Evolutionary conservation across 768 basidiomycete genomes (phyloP), one percentile per base, ranked within the genome.

Genomic region (Naganishia randhawae): DNA sequence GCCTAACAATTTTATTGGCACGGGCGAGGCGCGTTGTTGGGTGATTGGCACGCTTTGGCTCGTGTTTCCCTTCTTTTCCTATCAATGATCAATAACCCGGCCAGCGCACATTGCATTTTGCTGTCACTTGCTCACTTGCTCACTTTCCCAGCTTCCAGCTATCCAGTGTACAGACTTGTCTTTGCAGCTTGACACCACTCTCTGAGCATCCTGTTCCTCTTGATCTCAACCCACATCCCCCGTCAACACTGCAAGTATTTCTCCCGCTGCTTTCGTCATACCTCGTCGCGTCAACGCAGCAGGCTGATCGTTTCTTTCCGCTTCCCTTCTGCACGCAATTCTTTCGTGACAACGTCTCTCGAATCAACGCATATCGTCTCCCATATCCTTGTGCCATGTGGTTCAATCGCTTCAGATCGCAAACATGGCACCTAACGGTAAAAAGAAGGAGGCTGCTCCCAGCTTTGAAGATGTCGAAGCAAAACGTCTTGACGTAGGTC

Each of bases 401-500:
- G n/a, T 37, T 33, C 19, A 33, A 32, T 22, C 54, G n/a, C 54
- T 37, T 14, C 33, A 61, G 57, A 41, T 61, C 1, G 37, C 19
- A 35, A 19, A 25, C n/a, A 61, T 61, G 57, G 57, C 57, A 41
- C 57, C 57, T 39, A 61, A 61, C 57, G 57, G 57, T 25, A 61
- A 61, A 25, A 39, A 35, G 33, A 61, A 61, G 57, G 33, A 37
- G 22, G 57, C 19, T 42, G 22, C 57, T 61, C 57, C 57, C 37
- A 61, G 57, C 57, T 61, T 61, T 61, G 57, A 61, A 13, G 57
- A 61, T 8, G 57, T 61, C 25, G 57, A 61, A 61, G 57, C 57
- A 25, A 61, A 61, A 25, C 57, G 57, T 35, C 22, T 61, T 2
- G 57, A 61, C 14, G 57, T 61, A 41, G 4, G 57, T 61, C 27